Conservation (phyloP, 177 flowering plant species). For the Vitis hybrid region DNA sequence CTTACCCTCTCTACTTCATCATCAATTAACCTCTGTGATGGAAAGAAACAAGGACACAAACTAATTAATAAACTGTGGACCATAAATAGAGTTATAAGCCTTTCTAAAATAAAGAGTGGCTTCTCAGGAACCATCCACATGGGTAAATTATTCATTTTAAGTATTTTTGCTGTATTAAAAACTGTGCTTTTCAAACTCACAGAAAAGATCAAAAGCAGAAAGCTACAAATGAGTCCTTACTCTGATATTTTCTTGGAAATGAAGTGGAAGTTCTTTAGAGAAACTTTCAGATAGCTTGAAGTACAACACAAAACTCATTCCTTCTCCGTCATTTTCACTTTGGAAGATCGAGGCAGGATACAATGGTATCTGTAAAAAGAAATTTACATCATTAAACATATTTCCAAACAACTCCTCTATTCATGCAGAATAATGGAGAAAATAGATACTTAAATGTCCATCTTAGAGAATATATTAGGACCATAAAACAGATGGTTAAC, state of each 20-base stretch:
- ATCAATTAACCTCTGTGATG: conserved; percentile 27
- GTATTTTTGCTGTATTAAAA: too few species aligned
- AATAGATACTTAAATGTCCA: too few species aligned
- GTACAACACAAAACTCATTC: conserved; percentile 40
- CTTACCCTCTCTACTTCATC: conserved; percentile 42
- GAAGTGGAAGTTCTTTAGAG: conserved; percentile 29
- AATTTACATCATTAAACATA: neutral
- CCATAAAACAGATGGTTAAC: too few species aligned
- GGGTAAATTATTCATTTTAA: too few species aligned
- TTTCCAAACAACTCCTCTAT: neutral
- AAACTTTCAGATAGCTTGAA: conserved; percentile 34
- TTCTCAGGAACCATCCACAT: neutral
- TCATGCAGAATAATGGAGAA: too few species aligned
- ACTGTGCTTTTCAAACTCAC: too few species aligned
- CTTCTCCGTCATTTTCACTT: conserved; percentile 42
- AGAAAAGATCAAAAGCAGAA: neutral
- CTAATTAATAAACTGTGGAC: neutral
- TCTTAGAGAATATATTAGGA: too few species aligned
- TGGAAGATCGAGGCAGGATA: conserved; percentile 39
- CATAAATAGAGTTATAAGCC: neutral
- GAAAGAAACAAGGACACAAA: neutral
- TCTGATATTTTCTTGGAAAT: conserved; percentile 31
- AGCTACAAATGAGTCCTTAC: conserved; percentile 20
- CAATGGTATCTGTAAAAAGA: conserved; percentile 27
- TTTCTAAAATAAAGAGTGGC: neutral